Conservation (phyloP, 345 rosid species). For the Gossypium arboreum region DNA sequence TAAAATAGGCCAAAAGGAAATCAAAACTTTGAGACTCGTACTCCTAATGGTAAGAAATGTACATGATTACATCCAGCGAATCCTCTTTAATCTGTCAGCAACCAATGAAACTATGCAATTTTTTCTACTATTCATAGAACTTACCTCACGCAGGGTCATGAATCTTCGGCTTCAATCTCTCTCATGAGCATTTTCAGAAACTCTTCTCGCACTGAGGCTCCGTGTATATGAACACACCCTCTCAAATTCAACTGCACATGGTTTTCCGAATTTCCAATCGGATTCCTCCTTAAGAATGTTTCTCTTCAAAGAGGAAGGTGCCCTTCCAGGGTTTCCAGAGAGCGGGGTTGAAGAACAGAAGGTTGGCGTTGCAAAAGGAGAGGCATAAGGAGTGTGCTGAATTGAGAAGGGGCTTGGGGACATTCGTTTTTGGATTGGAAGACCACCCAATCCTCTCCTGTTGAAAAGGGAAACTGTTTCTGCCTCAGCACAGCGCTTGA, state of each 20-base stretch:
- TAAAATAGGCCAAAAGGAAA: not conserved
- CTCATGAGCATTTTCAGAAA: conserved; percentile 71
- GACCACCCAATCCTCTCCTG: conserved; percentile 54
- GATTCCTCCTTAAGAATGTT: conserved; percentile 36
- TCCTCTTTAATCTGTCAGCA: conserved; percentile 2
- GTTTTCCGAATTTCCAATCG: conserved; percentile 34
- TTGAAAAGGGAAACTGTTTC: conserved; percentile 65
- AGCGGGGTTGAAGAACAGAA: conserved; percentile 50
- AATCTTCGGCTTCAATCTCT: conserved; percentile 56
- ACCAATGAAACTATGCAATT: conserved; percentile 2
- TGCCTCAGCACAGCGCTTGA: conserved; percentile 46
- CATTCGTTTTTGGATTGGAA: conserved; percentile 67
- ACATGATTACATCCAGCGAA: conserved; percentile 26
- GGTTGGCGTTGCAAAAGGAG: conserved; percentile 73
- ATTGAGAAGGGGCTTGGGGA: conserved; percentile 70
- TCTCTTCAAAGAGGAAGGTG: conserved; percentile 35
- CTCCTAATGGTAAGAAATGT: conserved; percentile 34
- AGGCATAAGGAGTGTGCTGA: conserved; percentile 56
- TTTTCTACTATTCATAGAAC: not conserved
- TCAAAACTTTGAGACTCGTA: conserved; percentile 28
- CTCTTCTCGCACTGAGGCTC: conserved; percentile 61
- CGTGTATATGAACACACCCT: conserved; percentile 78
- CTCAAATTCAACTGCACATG: conserved; percentile 42
- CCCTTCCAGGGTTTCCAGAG: conserved; percentile 58
- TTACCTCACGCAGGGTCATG: not conserved